These are phyloP conservation scores for Lagenidium sp. DNA, from an alignment of 352 stramenopile species.

Conservation along the genomic window DNA sequence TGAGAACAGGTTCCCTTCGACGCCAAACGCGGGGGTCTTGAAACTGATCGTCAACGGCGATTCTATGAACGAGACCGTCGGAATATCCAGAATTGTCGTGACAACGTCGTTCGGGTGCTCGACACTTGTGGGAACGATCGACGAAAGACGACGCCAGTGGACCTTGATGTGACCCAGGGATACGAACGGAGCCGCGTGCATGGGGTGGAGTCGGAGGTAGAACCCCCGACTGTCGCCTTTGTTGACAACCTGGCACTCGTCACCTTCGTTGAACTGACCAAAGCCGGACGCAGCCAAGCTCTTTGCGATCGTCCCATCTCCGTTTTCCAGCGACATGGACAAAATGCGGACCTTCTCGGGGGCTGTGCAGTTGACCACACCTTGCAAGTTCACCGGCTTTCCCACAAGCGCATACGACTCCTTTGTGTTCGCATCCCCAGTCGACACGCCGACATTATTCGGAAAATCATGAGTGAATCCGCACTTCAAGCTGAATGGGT, in stretches of 20 bases:
- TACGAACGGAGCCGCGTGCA: slow-evolving; percentile 27
- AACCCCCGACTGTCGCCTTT: slow-evolving; percentile 56
- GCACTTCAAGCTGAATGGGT: slow-evolving; percentile 47
- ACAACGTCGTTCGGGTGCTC: slow-evolving; percentile 38
- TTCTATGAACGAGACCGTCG: slow-evolving; percentile 57
- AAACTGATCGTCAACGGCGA: slow-evolving; percentile 56
- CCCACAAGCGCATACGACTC: slow-evolving; percentile 52
- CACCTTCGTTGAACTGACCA: slow-evolving; percentile 3
- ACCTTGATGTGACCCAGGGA: slow-evolving; percentile 49
- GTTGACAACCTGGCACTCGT: slow-evolving; percentile 23
- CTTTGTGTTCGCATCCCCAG: slow-evolving; percentile 15
- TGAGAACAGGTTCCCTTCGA: slow-evolving; percentile 44
- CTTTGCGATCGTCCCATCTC: slow-evolving; percentile 3
- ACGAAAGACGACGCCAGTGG: slow-evolving; percentile 51
- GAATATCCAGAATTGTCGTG: slow-evolving; percentile 51
- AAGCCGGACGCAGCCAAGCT: slow-evolving; percentile 38
- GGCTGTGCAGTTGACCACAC: slow-evolving; percentile 36
- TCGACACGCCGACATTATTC: slow-evolving; percentile 21
- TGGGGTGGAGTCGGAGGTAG: slow-evolving; percentile 44
- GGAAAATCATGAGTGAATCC: slow-evolving; percentile 61
- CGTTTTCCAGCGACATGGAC: slow-evolving; percentile 38
- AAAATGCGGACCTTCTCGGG: slow-evolving; percentile 42
- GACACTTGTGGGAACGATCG: slow-evolving; percentile 25
- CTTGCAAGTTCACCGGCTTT: slow-evolving; percentile 51
- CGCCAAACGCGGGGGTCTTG: slow-evolving; percentile 57